Base-by-base conservation (phyloP, 2,329 filamentous ascomycete genomes). In the Ceratocystis papillata region DNA sequence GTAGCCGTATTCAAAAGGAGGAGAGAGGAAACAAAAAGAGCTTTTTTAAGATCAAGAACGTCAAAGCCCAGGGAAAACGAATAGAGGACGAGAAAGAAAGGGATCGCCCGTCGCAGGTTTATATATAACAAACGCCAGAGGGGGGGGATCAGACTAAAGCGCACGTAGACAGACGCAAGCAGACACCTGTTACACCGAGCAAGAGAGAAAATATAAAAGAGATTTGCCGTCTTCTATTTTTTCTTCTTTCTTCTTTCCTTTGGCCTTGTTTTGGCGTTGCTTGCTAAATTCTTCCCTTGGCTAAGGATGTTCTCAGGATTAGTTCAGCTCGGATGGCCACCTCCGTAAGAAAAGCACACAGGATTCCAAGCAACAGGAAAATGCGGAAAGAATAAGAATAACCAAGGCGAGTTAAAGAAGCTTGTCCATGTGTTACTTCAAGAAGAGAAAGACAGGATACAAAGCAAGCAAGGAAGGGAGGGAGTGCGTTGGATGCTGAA, bases 251-350 rank as follows among this genome's bases (percentile, higher is more conserved):
- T 37, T 37, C 33, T 8, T 50, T 53, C 48, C 48, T 25, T 53
- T 53, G 48, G 48, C 48, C 37, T 28, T 15, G 48, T n/a, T 48
- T 48, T 48, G 17, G 20, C 48, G 12, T 53, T 62, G 7, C 33
- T 44, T 12, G 33, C 45, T 62, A 53, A 28, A n/a, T n/a, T 33
- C 55, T 59, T 59, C 55, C 55, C 55, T 59, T 33, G 17, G 15
- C 55, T 12, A 59, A 59, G 55, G 55, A 57, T 57, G 53, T 30
- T 57, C 53, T 57, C 28, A 57, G 53, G 53, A 59, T 59, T 28
- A 37, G 55, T 59, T 59, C 55, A 59, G 55, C 55, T 59, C 55
- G 55, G 55, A n/a, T 59, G 55, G 55, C 28, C 37, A 41, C 10
- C 55, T 59, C 12, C 61, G 44, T 41, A 63, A 50, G 41, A 48